Evolutionary conservation across 139 green algal genomes (phyloP).

Genomic region (Haematococcus lacustris): DNA sequence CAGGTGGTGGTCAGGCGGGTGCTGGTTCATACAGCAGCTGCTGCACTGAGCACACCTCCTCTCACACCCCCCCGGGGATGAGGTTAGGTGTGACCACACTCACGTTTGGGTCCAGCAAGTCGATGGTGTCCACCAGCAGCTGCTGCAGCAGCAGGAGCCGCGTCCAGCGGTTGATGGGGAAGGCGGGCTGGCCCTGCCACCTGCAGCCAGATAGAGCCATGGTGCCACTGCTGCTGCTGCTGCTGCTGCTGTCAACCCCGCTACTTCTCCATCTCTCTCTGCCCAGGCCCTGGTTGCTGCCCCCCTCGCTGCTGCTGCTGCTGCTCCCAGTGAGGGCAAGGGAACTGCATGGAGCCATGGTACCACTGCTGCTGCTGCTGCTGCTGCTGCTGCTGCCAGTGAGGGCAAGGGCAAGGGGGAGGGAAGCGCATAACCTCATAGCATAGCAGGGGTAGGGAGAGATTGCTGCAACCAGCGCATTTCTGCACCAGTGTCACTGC

Average conservation of each 20-base stretch:
- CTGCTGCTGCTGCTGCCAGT: no score
- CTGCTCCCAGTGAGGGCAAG: no score
- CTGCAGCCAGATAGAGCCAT: background rate
- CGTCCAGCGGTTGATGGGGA: constrained; percentile 25
- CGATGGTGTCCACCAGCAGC: constrained; percentile 60
- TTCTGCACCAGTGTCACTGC: no score
- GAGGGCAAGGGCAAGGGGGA: no score
- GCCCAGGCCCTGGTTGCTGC: background rate
- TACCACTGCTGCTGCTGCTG: no score
- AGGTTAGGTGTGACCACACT: no score
- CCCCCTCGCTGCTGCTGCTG: background rate
- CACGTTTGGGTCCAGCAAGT: constrained; percentile 54
- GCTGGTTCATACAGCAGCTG: background rate
- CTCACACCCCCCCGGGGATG: background rate
- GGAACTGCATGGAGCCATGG: no score
- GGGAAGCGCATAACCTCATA: no score
- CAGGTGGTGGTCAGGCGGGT: background rate
- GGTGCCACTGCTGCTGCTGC: background rate
- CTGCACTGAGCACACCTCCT: background rate
- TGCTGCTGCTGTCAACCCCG: no score
- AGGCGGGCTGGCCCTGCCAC: constrained; percentile 13
- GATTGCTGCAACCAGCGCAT: no score
- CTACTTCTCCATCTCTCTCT: no score
- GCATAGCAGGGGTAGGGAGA: no score
- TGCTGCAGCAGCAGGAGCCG: constrained; percentile 30